Evolutionary conservation across 805 yeast species (phyloP).

Genomic region (Suhomyces vadensis): DNA sequence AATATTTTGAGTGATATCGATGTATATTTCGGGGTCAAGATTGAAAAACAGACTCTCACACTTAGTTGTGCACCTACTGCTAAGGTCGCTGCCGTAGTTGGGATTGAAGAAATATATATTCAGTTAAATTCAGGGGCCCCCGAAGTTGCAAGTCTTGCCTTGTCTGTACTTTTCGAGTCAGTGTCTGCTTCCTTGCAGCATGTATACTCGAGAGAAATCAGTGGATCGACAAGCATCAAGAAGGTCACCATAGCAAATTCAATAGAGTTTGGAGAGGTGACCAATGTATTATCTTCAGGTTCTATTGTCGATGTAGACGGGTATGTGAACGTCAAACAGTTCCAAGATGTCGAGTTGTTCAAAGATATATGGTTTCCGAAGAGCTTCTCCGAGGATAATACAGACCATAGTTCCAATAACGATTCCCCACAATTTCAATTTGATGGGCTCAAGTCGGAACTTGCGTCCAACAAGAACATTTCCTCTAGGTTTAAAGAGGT

Average conservation of each 20-base stretch:
- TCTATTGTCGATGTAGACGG: slow-evolving; percentile 56
- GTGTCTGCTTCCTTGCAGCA: slow-evolving; percentile 80
- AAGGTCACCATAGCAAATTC: slow-evolving; percentile 50
- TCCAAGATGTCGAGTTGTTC: slow-evolving; percentile 83
- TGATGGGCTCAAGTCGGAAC: slow-evolving; percentile 11
- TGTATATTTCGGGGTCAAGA: slow-evolving; percentile 58
- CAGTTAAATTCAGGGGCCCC: slow-evolving; percentile 52
- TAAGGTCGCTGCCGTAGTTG: slow-evolving; percentile 82
- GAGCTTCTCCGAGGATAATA: slow-evolving; percentile 8
- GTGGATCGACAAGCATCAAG: slow-evolving; percentile 62
- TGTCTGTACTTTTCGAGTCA: slow-evolving; percentile 51
- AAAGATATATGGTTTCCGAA: slow-evolving; percentile 77
- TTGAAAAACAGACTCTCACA: slow-evolving; percentile 72
- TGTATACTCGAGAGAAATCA: slow-evolving; percentile 83
- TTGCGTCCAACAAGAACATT: slow-evolving; percentile 37
- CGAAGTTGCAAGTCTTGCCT: slow-evolving; percentile 39
- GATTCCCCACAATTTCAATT: not conserved
- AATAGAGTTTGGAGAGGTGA: slow-evolving; percentile 42
- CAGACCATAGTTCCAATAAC: slow-evolving; percentile 25
- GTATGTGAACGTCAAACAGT: slow-evolving; percentile 75
- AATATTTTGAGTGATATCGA: slow-evolving; percentile 55
- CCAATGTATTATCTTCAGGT: slow-evolving; percentile 51
- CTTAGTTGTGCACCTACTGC: slow-evolving; percentile 94
- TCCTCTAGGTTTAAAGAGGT: slow-evolving; percentile 55
- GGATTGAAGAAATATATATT: slow-evolving; percentile 65